These are phyloP conservation scores for Calophaca sinica DNA, from an alignment of 306 rosid genomes.

Conservation along the genomic window DNA sequence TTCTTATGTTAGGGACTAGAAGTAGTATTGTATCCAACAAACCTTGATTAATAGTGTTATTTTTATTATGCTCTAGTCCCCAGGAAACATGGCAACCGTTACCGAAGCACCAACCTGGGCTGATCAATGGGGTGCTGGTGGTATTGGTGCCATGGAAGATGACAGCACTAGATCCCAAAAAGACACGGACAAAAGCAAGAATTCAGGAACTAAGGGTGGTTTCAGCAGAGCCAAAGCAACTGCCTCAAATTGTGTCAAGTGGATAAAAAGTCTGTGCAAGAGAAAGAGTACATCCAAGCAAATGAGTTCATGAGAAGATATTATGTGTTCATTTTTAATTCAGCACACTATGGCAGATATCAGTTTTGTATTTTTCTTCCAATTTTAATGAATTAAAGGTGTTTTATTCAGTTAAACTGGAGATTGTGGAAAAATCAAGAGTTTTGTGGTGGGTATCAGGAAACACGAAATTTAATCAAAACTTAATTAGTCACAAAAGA, in stretches of 20 bases:
- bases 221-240: slow-evolving; percentile 61
- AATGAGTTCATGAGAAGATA: slow-evolving; percentile 27
- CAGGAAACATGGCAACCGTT: slow-evolving; percentile 56
- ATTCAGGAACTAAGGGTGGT: slow-evolving; percentile 58
- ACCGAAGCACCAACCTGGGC: slow-evolving; percentile 88
- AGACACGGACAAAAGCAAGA: slow-evolving; percentile 54
- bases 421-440: background rate
- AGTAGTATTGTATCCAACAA: background rate
- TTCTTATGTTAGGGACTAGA: too few species aligned
- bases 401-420: slow-evolving; percentile 27
- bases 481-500: background rate
- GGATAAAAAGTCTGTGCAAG: slow-evolving; percentile 84
- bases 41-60: slow-evolving; percentile 7
- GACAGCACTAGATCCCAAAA: slow-evolving; percentile 54
- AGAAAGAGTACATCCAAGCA: slow-evolving; percentile 56
- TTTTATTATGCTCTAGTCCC: background rate
- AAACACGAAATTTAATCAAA: too few species aligned
- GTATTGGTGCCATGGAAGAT: slow-evolving; percentile 85
- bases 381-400: slow-evolving; percentile 38
- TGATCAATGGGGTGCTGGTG: slow-evolving; percentile 96
- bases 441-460: too few species aligned
- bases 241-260: slow-evolving; percentile 73
- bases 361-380: slow-evolving; percentile 25
- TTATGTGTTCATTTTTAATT: slow-evolving; percentile 10
- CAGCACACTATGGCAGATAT: slow-evolving; percentile 9